Percentiles rank a stretch among this genome's conserved stretches.
Evolutionary conservation across 2,329 filamentous ascomycete species (phyloP).

Genomic region (Tolypocladium album): DNA sequence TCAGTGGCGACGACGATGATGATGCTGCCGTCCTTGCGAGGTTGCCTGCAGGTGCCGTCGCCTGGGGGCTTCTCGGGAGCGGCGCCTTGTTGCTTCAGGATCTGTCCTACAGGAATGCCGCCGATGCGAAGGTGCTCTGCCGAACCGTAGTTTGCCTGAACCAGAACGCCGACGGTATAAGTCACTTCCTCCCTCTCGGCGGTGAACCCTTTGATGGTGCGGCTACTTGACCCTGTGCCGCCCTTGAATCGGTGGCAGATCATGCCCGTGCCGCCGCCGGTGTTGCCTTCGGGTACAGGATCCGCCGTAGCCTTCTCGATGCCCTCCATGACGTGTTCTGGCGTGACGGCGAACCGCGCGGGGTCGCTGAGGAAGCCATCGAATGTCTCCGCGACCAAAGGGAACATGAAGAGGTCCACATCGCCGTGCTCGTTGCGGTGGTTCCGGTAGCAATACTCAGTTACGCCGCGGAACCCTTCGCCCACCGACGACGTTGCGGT

Average conservation of each 20-base stretch:
- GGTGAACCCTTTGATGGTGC: conserved; percentile 38
- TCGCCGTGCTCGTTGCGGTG: conserved; percentile 28
- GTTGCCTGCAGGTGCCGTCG: conserved; percentile 5
- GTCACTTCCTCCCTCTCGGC: conserved; percentile 18
- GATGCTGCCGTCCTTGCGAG: conserved; percentile 23
- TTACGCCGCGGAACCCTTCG: conserved; percentile 46
- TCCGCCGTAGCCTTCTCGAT: conserved; percentile 39
- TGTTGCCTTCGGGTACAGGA: conserved; percentile 48
- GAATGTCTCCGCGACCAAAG: conserved; percentile 52
- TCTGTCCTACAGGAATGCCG: conserved; percentile 49
- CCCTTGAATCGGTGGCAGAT: conserved; percentile 56
- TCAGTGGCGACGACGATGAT: conserved; percentile 22
- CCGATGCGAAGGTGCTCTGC: conserved; percentile 44
- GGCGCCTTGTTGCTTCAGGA: conserved; percentile 27
- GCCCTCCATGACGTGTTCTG: conserved; percentile 41
- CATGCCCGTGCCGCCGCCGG: conserved; percentile 60
- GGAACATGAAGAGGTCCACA: conserved; percentile 42
- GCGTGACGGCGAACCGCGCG: conserved; percentile 40
- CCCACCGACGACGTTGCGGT: conserved; percentile 50
- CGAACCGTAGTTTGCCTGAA: conserved; percentile 56
- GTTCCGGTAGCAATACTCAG: conserved; percentile 40
- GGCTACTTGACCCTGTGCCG: conserved; percentile 52
- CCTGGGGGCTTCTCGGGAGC: background rate
- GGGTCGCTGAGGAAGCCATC: conserved; percentile 52
- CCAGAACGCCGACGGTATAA: conserved; percentile 51